Base-by-base conservation (phyloP, 2,329 filamentous ascomycete genomes). In the Esteya vermicola region DNA sequence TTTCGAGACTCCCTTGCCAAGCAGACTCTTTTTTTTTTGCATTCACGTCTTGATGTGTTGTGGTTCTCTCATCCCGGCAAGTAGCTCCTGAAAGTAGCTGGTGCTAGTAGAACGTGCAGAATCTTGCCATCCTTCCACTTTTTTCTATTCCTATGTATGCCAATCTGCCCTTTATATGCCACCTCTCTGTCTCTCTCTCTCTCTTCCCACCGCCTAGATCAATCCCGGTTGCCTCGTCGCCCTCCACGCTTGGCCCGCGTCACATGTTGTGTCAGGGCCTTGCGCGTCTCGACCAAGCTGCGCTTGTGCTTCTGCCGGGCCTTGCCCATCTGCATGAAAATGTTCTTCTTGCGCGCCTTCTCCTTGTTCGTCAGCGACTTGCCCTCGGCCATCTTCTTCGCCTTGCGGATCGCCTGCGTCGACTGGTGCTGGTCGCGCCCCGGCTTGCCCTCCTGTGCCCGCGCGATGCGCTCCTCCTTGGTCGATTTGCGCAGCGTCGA, bases 281-380 rank as follows among this genome's bases (percentile, higher is more conserved):
- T 85, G 54, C 75, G 75, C 47, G 85, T 86, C 62, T 95, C 81
- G 12, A 84, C 75, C 59, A 98, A 64, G 72, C 85, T 94, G 54
- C 88, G 74, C 78, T 95, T 95, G 54, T 91, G 81, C 70, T 96
- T 98, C 50, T 72, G 75, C 70, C 91, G 93, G 10, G 91, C 91
- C 68, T 98, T 96, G 43, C 89, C 85, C 44, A 98, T 63, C 30
- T 89, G 96, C 91, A 98, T 98, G 52, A 98, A 58, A 63, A 98
- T 93, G 61, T 98, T 98, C 82, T 98, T 98, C 72, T 85, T 85
- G 50, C 89, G 70, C 32, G 83, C 77, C 75, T 98, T 98, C 68
- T 98, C 91, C 65, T 83, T 84, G 63, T 98, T 98, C 49, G 89
- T 96, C 28, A 85, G 88, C 57, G 84, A 93, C 77, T 96, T 96